Base-by-base conservation (phyloP, 441 rosid species). In the Brassica hybrid region DNA sequence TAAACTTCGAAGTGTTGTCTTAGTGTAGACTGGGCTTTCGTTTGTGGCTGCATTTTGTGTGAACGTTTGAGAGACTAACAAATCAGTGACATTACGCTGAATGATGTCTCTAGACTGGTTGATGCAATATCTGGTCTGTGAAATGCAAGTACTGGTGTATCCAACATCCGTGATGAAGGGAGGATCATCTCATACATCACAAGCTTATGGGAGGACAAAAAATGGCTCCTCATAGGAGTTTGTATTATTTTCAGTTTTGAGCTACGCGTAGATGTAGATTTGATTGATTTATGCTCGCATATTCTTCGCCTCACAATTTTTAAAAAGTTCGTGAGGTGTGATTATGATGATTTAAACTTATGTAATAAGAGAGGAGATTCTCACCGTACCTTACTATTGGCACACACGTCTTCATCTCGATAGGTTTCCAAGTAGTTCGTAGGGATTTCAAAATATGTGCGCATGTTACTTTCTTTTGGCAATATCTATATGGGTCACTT, bases 31-130 rank as follows among this genome's bases (percentile, higher is more conserved):
- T 57, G 16, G 63, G 13, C 30, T 48, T 85, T 80, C 16, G 62
- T 71, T 25, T 83, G 82, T 13, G 79, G 86, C 78, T 85, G 83
- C 88, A 83, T 78, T 91, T 90, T 59, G 84, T 86, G 68, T 93
- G 84, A 80, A 86, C 57, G n/a, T 91, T 43, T 78, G 78, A 63
- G 78, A 27, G 14, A 79, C 82, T 30, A 59, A 85, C 80, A 90
- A 73, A 82, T 90, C 96, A 62, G 88, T 83, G 97, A 94, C 61
- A 94, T 94, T 77, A 91, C 97, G 54, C 88, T 92, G 74, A 94
- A 68, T 48, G 92, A 90, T 90, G 89, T 87, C 81, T 94, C 99
- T 77, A 94, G 78, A 69, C 96, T 38, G 45, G 45, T 38, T 38
- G 10, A 38, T 38, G 12, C 45, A 10, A 38, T 9, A 38, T 38